Conservation (phyloP, 1,139 yeast genomes). For the Meyerozyma carpophila region DNA sequence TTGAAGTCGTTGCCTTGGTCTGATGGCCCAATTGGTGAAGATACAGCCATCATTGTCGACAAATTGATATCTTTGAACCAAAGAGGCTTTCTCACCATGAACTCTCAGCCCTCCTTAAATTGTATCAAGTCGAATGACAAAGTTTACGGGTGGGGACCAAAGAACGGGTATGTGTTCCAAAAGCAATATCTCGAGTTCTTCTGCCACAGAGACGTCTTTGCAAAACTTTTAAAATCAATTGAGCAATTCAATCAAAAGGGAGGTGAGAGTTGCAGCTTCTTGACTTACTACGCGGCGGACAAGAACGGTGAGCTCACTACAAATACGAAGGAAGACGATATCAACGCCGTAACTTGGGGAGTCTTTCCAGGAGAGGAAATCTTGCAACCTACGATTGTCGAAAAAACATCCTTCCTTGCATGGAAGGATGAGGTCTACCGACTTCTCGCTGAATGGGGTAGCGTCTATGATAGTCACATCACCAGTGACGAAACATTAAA, state of each 20-base stretch:
- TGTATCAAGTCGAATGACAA: constrained; percentile 70
- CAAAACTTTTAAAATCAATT: constrained; percentile 28
- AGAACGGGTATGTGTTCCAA: constrained; percentile 86
- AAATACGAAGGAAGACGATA: constrained; percentile 70
- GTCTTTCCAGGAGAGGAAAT: constrained; percentile 91
- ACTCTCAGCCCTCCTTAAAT: constrained; percentile 93
- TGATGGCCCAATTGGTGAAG: constrained; percentile 80
- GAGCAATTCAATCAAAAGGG: constrained; percentile 33
- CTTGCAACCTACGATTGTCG: constrained; percentile 90
- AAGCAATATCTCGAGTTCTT: constrained; percentile 86
- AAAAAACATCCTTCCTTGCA: constrained; percentile 78
- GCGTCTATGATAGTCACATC: constrained; percentile 38
- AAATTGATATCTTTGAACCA: constrained; percentile 59
- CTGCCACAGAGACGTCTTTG: constrained; percentile 54
- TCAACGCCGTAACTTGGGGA: constrained; percentile 98
- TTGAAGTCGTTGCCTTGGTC: constrained; percentile 89
- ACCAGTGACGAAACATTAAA: constrained; percentile 37
- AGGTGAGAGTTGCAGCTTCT: constrained; percentile 35
- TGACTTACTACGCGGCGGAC: constrained; percentile 81
- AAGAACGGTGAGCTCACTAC: constrained; percentile 51
- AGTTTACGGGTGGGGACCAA: constrained; percentile 93
- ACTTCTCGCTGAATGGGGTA: constrained; percentile 76
- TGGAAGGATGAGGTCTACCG: constrained; percentile 97
- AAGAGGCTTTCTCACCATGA: constrained; percentile 72
- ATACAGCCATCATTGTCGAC: constrained; percentile 59